Percentiles rank a stretch among this genome's conserved stretches.
Conservation (phyloP, 805 yeast genomes). For the Zygosaccharomyces gambellarensis region DNA sequence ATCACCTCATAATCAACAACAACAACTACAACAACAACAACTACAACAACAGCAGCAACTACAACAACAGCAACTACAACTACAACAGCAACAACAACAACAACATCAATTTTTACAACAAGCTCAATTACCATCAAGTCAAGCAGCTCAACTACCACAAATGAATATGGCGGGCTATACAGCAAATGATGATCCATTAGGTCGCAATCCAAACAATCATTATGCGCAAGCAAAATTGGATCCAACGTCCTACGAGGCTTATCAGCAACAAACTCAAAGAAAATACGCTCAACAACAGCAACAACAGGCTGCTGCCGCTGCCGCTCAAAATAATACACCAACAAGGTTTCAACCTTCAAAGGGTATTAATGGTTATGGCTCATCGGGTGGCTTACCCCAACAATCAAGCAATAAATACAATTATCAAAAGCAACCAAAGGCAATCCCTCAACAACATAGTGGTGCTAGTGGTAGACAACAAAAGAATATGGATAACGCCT, state of each 20-base stretch:
- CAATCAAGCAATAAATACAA: constrained; percentile 17
- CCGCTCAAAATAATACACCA: constrained; percentile 2
- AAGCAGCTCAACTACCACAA: constrained; percentile 10
- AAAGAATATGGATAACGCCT: constrained; percentile 15
- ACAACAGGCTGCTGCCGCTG: constrained; percentile 13
- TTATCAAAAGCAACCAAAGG: constrained; percentile 21
- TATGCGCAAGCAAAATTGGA: constrained; percentile 36
- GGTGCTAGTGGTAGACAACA: constrained; percentile 6
- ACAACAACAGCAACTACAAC: constrained; percentile 26
- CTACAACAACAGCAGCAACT: constrained; percentile 21
- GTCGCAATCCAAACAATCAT: constrained; percentile 22
- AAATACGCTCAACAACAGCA: constrained; percentile 33
- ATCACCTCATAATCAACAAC: constrained; percentile 18
- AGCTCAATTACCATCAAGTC: constrained; percentile 10
- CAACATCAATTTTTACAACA: constrained; percentile 25
- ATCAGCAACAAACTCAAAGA: constrained; percentile 36
- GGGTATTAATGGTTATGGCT: constrained; percentile 32
- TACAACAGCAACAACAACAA: constrained; percentile 23
- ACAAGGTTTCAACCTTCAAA: constrained; percentile 9
- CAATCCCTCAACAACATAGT: constrained; percentile 13
- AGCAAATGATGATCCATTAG: constrained; percentile 7
- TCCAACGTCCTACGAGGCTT: constrained; percentile 40
- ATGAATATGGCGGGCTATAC: not conserved
- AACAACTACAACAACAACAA: constrained; percentile 11
- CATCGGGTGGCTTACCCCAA: constrained; percentile 22